These are phyloP conservation scores for Macroventuria anomochaeta DNA, from an alignment of 2,329 filamentous ascomycete genomes.

Conservation along the genomic window DNA sequence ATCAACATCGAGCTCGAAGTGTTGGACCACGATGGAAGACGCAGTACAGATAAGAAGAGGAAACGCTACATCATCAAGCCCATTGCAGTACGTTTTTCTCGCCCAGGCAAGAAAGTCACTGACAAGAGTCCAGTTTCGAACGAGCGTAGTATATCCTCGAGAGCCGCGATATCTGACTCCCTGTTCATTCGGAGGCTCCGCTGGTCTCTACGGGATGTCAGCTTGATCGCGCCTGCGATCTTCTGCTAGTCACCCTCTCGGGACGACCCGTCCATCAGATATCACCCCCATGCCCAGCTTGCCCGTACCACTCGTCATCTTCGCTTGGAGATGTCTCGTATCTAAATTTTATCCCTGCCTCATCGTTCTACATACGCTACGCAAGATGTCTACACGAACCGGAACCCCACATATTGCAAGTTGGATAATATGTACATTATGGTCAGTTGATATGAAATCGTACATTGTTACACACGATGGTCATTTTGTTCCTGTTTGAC, in stretches of 20 bases:
- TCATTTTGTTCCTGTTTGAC: conserved; percentile 1
- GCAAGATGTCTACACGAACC: not conserved
- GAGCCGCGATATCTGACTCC: not conserved
- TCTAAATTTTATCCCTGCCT: not conserved
- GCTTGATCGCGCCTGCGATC: not conserved
- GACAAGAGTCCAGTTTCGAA: not conserved
- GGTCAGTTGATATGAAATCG: not conserved
- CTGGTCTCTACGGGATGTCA: conserved; percentile 5
- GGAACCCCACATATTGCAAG: not conserved
- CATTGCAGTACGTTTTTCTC: not conserved
- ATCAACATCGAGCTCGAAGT: conserved; percentile 15
- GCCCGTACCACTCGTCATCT: too few species aligned
- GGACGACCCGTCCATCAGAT: too few species aligned
- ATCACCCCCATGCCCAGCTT: not conserved
- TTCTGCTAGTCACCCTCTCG: too few species aligned
- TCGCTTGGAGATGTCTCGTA: not conserved
- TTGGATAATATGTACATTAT: not conserved
- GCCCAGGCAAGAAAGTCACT: not conserved
- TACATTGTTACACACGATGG: conserved; percentile 6
- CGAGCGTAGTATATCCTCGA: not conserved
- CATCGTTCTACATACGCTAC: not conserved
- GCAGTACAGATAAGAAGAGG: not conserved
- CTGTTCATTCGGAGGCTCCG: not conserved
- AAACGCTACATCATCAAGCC: not conserved
- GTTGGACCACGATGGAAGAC: conserved; percentile 3